These are phyloP conservation scores for Dendrothele bispora DNA, from an alignment of 768 basidiomycete genomes.

Conservation along the genomic window DNA sequence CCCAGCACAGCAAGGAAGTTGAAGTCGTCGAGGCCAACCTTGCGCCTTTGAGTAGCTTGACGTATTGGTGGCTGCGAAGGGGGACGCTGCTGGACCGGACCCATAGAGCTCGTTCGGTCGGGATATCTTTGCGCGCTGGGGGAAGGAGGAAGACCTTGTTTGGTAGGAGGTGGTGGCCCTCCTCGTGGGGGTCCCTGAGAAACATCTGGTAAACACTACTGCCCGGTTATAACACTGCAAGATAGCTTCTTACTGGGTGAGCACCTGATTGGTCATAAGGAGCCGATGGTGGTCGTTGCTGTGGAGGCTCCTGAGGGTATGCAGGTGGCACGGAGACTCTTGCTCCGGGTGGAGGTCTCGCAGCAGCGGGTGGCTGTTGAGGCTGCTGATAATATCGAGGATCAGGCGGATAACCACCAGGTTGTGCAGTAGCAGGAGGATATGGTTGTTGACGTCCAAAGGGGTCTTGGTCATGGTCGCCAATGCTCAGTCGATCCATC, in stretches of 20 bases:
- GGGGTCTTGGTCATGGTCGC: conserved; percentile 39
- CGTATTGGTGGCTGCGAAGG: conserved; percentile 40
- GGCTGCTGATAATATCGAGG: conserved; percentile 37
- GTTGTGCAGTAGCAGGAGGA: conserved; percentile 24
- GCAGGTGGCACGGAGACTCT: conserved; percentile 43
- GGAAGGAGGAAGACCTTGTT: conserved; percentile 18
- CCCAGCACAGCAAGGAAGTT: conserved; percentile 98
- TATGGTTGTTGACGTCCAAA: conserved; percentile 37
- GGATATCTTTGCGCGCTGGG: conserved; percentile 11
- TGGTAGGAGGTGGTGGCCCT: conserved; percentile 17
- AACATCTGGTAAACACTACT: conserved; percentile 1
- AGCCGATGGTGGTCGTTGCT: conserved; percentile 26
- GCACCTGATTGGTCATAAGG: conserved; percentile 29
- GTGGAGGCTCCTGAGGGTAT: conserved; percentile 41
- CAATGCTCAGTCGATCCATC: conserved; percentile 47
- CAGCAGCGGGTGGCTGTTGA: conserved; percentile 31
- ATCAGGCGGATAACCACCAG: conserved; percentile 42
- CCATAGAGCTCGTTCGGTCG: conserved; percentile 5
- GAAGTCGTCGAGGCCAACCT: conserved; percentile 97
- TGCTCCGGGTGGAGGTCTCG: conserved; percentile 42
- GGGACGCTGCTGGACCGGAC: conserved; percentile 23
- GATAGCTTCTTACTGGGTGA: conserved; percentile 26
- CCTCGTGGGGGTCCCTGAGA: conserved; percentile 22
- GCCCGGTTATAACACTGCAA: neutral
- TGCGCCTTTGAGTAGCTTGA: conserved; percentile 60